Percentiles rank a stretch among this genome's conserved stretches.
Evolutionary conservation across 345 rosid species (phyloP).

Genomic region (Populus deltoides): DNA sequence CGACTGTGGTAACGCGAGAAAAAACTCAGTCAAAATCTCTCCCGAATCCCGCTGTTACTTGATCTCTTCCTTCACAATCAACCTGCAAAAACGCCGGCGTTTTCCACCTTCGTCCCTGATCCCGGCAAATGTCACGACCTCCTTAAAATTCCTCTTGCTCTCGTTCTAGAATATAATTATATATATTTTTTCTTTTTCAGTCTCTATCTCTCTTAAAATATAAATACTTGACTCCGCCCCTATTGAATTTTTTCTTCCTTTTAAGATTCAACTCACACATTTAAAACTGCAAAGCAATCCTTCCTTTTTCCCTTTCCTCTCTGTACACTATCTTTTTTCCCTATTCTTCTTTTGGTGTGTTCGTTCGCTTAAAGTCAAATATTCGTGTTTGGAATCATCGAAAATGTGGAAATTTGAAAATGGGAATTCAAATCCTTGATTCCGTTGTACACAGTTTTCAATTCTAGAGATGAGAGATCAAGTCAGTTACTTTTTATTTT

Average conservation of each 20-base stretch:
- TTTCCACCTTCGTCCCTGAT: conserved; percentile 11
- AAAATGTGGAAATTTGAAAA: conserved; percentile 11
- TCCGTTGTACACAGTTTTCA: conserved; percentile 3
- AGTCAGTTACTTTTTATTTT: conserved; percentile 3
- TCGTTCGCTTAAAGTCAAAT: conserved; percentile 4
- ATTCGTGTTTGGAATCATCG: conserved; percentile 14
- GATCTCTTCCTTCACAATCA: conserved; percentile 1
- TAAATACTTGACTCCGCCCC: neutral
- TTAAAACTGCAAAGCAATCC: neutral
- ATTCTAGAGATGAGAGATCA: conserved; percentile 20
- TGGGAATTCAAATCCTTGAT: conserved; percentile 21
- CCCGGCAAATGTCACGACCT: conserved; percentile 4
- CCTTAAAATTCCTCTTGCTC: neutral
- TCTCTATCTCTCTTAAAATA: neutral
- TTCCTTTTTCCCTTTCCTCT: too few species aligned
- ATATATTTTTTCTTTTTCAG: neutral
- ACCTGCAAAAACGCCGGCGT: conserved; percentile 21
- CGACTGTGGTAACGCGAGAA: too few species aligned
- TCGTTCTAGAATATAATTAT: neutral
- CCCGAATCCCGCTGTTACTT: conserved; percentile 10
- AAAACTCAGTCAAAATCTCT: conserved; percentile 8
- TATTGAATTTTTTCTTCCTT: neutral
- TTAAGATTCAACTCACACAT: neutral
- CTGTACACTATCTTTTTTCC: neutral
- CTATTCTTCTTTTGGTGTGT: neutral